Evolutionary conservation across 164 flowering plant genomes (phyloP).

Genomic region (Chimonanthus salicifolius): DNA sequence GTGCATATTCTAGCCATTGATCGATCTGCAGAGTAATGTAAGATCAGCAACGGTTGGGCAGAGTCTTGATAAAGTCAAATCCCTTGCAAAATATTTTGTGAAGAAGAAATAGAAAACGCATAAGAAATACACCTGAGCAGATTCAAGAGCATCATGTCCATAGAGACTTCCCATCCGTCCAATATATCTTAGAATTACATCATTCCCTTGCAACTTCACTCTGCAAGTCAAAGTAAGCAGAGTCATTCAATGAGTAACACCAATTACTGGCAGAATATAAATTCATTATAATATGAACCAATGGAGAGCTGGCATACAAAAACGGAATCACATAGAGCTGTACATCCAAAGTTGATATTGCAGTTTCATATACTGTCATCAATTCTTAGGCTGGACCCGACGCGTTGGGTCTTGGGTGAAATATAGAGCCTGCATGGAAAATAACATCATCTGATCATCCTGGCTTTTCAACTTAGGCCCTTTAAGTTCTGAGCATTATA

Average conservation of each 20-base stretch:
- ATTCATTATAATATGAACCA: background rate
- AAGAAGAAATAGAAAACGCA: background rate
- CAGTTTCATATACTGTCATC: background rate
- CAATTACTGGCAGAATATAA: background rate
- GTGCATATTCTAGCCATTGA: slow-evolving; percentile 69
- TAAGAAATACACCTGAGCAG: slow-evolving; percentile 46
- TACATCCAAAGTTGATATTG: background rate
- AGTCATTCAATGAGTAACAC: background rate
- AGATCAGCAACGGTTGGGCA: background rate
- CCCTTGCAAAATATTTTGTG: background rate
- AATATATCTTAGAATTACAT: slow-evolving; percentile 51
- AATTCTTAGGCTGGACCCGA: background rate
- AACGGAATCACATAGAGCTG: background rate
- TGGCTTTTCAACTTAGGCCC: no score
- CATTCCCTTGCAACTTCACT: slow-evolving; percentile 43
- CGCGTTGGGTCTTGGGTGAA: no score
- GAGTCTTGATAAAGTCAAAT: background rate
- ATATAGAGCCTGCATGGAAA: no score
- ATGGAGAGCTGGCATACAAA: background rate
- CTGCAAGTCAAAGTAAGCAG: slow-evolving; percentile 15
- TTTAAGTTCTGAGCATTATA: no score
- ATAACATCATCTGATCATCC: no score
- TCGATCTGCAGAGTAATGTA: slow-evolving; percentile 51
- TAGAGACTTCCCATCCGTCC: slow-evolving; percentile 51
- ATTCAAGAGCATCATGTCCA: slow-evolving; percentile 41